phyloP scores from a whole-genome alignment of 1,284 basidiomycete species.

The Inonotus hispidus region DNA sequence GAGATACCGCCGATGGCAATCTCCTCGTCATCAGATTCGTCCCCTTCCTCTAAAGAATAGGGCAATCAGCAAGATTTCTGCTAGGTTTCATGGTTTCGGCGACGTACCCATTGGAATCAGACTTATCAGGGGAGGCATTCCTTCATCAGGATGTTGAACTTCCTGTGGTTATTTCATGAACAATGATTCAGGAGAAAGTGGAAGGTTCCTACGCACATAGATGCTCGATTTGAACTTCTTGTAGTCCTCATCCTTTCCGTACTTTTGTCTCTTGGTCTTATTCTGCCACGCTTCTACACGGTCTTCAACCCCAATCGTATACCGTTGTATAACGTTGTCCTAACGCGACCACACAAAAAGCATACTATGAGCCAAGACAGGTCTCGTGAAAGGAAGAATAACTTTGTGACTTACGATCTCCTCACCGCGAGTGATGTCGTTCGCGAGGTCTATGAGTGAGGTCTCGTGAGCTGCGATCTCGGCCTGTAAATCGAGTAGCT shows the following conservation, averaged over 20 bases:
- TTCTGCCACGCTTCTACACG: conserved; percentile 43
- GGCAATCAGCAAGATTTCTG: background rate
- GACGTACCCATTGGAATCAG: conserved; percentile 61
- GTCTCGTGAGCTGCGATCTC: conserved; percentile 53
- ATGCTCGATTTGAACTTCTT: conserved; percentile 57
- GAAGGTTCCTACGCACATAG: conserved; percentile 46
- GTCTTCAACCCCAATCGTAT: conserved; percentile 38
- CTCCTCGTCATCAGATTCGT: conserved; percentile 68
- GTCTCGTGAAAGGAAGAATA: conserved; percentile 15
- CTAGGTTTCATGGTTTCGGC: conserved; percentile 5
- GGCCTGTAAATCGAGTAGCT: conserved; percentile 57
- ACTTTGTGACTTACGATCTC: conserved; percentile 43
- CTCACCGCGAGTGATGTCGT: conserved; percentile 47
- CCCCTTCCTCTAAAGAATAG: conserved; percentile 55
- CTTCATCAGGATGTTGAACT: conserved; percentile 54
- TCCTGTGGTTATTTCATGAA: conserved; percentile 40
- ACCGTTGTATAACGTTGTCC: conserved; percentile 44
- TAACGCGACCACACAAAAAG: conserved; percentile 24
- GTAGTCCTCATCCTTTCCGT: conserved; percentile 59
- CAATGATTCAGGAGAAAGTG: background rate
- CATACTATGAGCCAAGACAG: background rate
- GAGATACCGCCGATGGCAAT: conserved; percentile 77
- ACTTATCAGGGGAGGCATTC: conserved; percentile 73
- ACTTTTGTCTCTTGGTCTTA: conserved; percentile 71
- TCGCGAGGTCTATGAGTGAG: conserved; percentile 49